Evolutionary conservation across 73 alveolate species (phyloP).

Genomic region (Urostyla sp.): DNA sequence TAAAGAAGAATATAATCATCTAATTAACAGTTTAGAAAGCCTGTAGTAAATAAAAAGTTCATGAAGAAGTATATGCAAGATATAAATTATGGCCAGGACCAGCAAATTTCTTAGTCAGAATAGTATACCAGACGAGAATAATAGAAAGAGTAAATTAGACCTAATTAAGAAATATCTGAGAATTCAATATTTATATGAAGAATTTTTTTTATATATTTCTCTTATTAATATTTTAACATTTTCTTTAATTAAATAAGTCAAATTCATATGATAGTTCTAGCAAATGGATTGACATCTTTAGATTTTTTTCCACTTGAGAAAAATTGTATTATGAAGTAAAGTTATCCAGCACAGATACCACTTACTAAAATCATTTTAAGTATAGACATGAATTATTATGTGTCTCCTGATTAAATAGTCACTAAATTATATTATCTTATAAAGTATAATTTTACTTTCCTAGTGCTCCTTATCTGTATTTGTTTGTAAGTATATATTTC

Average conservation of each 20-base stretch:
- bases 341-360: slow-evolving; percentile 28
- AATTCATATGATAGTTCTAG: slow-evolving; percentile 12
- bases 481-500: slow-evolving; percentile 34
- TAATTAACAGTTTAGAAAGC: slow-evolving; percentile 12
- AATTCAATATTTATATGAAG: too few species aligned
- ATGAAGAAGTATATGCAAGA: too few species aligned
- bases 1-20: slow-evolving; percentile 36
- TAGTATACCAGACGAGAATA: too few species aligned
- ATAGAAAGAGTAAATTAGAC: too few species aligned
- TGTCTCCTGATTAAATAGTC: neutral
- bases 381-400: slow-evolving; percentile 27
- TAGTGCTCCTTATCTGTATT: slow-evolving; percentile 36
- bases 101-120: too few species aligned
- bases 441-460: neutral
- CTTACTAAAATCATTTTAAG: slow-evolving; percentile 16
- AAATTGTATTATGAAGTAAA: slow-evolving; percentile 24
- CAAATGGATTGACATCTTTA: slow-evolving; percentile 27
- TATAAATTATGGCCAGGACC: too few species aligned
- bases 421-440: neutral
- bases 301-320: neutral
- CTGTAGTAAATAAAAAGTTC: slow-evolving; percentile 32
- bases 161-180: too few species aligned
- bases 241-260: neutral
- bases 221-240: too few species aligned
- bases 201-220: too few species aligned